phyloP scores from a whole-genome alignment of 202 grass and related monocot genomes.

The Brachypodium distachyon region DNA sequence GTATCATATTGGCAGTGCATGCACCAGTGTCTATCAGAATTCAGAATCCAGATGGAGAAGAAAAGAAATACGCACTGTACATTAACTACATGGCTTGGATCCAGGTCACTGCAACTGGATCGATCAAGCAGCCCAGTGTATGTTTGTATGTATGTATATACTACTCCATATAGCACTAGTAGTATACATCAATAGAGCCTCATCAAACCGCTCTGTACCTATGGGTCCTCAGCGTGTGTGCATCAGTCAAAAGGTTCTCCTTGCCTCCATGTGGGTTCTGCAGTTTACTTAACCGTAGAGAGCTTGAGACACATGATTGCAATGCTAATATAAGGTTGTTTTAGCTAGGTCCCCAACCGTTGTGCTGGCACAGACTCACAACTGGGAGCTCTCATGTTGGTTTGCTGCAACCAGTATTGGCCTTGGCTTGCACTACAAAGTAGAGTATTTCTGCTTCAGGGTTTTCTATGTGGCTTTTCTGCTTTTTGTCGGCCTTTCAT shows the following conservation, averaged over 20 bases:
- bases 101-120: neutral
- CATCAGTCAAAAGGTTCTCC: constrained; percentile 13
- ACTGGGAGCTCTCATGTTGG: neutral
- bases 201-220: neutral
- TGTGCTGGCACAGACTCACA: neutral
- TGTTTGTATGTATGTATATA: neutral
- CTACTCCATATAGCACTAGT: neutral
- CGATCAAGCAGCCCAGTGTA: neutral
- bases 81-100: neutral
- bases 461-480: neutral
- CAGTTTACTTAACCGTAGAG: neutral
- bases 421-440: too few species aligned
- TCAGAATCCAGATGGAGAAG: neutral
- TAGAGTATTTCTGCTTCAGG: neutral
- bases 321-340: neutral
- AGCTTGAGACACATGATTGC: neutral
- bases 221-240: neutral
- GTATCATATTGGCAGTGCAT: neutral
- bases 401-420: too few species aligned
- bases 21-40: neutral
- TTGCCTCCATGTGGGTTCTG: neutral
- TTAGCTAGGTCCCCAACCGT: neutral
- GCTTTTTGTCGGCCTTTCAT: constrained; percentile 19
- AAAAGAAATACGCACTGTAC: neutral
- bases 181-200: neutral